These are phyloP conservation scores for Ustulina deusta DNA, from an alignment of 2,329 filamentous ascomycete species.

Conservation along the genomic window DNA sequence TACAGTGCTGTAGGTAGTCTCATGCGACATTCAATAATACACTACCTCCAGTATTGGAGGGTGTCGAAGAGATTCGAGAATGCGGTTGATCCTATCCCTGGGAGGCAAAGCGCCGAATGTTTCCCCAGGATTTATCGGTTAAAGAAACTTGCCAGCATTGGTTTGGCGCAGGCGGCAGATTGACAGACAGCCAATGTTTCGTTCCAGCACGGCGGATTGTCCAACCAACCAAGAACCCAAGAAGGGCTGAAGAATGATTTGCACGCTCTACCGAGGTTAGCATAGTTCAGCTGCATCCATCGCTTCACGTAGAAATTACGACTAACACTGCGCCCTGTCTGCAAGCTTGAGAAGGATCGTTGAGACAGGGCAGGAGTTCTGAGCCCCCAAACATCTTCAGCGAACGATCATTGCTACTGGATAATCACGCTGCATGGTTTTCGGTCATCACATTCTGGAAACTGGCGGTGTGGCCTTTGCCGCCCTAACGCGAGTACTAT, in stretches of 20 bases:
- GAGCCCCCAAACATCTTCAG: slow-evolving; percentile 19
- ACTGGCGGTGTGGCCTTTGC: slow-evolving; percentile 29
- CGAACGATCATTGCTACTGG: slow-evolving; percentile 10
- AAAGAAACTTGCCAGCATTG: slow-evolving; percentile 36
- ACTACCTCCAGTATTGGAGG: slow-evolving; percentile 14
- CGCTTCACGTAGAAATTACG: slow-evolving; percentile 30
- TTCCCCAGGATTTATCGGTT: slow-evolving; percentile 43
- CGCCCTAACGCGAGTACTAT: not conserved
- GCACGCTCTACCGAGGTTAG: slow-evolving; percentile 21
- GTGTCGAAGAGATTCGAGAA: slow-evolving; percentile 21
- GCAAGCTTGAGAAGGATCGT: slow-evolving; percentile 15
- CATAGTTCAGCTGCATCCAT: slow-evolving; percentile 37
- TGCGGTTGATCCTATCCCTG: slow-evolving; percentile 28
- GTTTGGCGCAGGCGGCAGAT: slow-evolving; percentile 40
- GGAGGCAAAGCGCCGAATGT: slow-evolving; percentile 34
- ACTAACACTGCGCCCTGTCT: slow-evolving; percentile 22
- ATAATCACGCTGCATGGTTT: slow-evolving; percentile 18
- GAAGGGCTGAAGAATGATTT: slow-evolving; percentile 30
- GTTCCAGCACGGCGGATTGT: slow-evolving; percentile 35
- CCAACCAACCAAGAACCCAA: slow-evolving; percentile 15
- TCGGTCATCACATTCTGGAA: slow-evolving; percentile 1
- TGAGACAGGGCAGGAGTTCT: slow-evolving; percentile 8
- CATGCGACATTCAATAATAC: slow-evolving; percentile 26
- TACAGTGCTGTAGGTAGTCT: slow-evolving; percentile 29
- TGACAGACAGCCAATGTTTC: slow-evolving; percentile 27